phyloP scores from a whole-genome alignment of 768 basidiomycete genomes.

The Trametes maxima region DNA sequence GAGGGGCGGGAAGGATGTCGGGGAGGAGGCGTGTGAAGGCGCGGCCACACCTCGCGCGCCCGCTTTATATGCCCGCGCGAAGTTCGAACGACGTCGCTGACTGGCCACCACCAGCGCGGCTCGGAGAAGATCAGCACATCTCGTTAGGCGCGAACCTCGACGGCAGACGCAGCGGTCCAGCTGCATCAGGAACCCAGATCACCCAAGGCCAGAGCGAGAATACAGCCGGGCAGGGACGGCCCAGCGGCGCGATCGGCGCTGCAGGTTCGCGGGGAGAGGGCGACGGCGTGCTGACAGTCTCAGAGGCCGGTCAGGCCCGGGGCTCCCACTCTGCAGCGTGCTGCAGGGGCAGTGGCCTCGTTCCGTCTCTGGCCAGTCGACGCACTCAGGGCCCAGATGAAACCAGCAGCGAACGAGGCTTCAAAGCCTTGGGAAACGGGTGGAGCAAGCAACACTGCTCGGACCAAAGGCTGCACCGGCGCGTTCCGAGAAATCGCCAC shows the following conservation, averaged over 20 bases:
- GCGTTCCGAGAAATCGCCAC: constrained; percentile 4
- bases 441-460: neutral
- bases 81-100: neutral
- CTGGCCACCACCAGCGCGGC: too few relatives aligned
- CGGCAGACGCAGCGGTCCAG: neutral
- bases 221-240: neutral
- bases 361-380: neutral
- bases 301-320: too few relatives aligned
- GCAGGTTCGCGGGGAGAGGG: neutral
- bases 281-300: neutral
- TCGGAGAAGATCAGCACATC: neutral
- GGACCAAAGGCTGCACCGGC: neutral
- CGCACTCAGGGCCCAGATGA: neutral
- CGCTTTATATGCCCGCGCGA: constrained; percentile 3
- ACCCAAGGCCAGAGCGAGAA: neutral
- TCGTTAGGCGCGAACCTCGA: neutral
- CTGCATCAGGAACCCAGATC: constrained; percentile 12
- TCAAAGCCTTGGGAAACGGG: too few relatives aligned
- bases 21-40: neutral
- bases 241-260: neutral
- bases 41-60: neutral
- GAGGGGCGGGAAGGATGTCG: neutral
- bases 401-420: neutral
- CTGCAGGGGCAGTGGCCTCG: too few relatives aligned
- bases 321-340: too few relatives aligned